Evolutionary conservation across 129 eudicot species (phyloP).

Genomic region (Scalesia atractyloides): DNA sequence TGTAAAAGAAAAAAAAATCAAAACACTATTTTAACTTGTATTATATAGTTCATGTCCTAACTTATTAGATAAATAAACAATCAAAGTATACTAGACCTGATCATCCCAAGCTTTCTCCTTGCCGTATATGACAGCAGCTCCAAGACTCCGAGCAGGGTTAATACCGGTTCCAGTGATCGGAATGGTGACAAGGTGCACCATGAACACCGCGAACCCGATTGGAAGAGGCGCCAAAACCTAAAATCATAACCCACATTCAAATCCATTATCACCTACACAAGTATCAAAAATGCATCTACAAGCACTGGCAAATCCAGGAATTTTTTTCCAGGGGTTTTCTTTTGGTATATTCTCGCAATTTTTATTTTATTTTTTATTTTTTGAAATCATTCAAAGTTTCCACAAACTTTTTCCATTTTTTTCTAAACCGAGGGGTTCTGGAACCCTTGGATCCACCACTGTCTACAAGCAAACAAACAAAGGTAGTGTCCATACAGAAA

Average conservation of each 20-base stretch:
- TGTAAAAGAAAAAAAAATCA: too few relatives aligned
- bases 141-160: slow-evolving; percentile 6
- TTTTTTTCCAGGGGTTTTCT: too few relatives aligned
- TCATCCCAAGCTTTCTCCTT: slow-evolving; percentile 23
- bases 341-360: too few relatives aligned
- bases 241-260: background rate
- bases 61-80: background rate
- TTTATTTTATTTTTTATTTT: too few relatives aligned
- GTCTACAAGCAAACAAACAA: too few relatives aligned
- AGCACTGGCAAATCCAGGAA: too few relatives aligned
- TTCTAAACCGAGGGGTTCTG: too few relatives aligned
- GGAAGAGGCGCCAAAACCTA: slow-evolving; percentile 23
- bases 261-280: background rate
- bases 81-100: background rate
- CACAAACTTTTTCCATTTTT: too few relatives aligned
- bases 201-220: slow-evolving; percentile 4
- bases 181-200: slow-evolving; percentile 20
- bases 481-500: background rate
- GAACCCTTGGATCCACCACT: too few relatives aligned
- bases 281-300: background rate
- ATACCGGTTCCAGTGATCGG: slow-evolving; percentile 21
- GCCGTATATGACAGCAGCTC: slow-evolving; percentile 2
- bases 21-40: too few relatives aligned
- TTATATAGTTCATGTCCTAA: background rate
- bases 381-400: too few relatives aligned